phyloP scores from a whole-genome alignment of 148 eudicot species.

The Fagopyrum tataricum region DNA sequence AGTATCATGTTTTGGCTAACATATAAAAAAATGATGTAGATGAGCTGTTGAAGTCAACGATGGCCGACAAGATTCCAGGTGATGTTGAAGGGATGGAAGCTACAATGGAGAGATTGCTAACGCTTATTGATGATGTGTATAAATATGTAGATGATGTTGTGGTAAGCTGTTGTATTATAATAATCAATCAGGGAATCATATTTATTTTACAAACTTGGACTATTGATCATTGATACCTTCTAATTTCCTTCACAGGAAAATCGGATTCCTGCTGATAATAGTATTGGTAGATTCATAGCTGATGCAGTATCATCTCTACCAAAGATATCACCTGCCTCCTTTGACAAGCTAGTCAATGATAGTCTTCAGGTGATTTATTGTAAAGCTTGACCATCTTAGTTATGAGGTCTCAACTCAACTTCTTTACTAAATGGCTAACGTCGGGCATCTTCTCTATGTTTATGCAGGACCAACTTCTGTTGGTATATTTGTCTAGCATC shows the following conservation, averaged over 20 bases:
- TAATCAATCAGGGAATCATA: neutral
- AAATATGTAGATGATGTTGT: constrained; percentile 96
- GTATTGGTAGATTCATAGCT: constrained; percentile 71
- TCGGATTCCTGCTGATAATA: constrained; percentile 62
- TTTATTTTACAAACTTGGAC: neutral
- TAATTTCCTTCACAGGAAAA: constrained; percentile 44
- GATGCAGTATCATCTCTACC: constrained; percentile 78
- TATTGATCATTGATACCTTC: neutral
- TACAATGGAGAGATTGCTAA: constrained; percentile 58
- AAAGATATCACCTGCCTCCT: constrained; percentile 55
- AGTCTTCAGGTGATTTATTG: constrained; percentile 49
- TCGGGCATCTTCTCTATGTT: neutral
- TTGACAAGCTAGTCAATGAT: constrained; percentile 84
- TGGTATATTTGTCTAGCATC: constrained; percentile 85
- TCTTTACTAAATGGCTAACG: neutral
- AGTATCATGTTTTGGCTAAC: constrained; percentile 14
- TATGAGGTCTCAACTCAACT: neutral
- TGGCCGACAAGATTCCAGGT: constrained; percentile 82
- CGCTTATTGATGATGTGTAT: constrained; percentile 73
- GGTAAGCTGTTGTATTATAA: constrained; percentile 39
- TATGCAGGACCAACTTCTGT: constrained; percentile 72
- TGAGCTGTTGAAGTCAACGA: constrained; percentile 78
- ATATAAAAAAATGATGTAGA: constrained; percentile 35
- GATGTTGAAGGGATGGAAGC: constrained; percentile 97
- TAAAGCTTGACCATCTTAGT: neutral